Base-by-base conservation (phyloP, 768 basidiomycete genomes). In the Phallus indusiatus region DNA sequence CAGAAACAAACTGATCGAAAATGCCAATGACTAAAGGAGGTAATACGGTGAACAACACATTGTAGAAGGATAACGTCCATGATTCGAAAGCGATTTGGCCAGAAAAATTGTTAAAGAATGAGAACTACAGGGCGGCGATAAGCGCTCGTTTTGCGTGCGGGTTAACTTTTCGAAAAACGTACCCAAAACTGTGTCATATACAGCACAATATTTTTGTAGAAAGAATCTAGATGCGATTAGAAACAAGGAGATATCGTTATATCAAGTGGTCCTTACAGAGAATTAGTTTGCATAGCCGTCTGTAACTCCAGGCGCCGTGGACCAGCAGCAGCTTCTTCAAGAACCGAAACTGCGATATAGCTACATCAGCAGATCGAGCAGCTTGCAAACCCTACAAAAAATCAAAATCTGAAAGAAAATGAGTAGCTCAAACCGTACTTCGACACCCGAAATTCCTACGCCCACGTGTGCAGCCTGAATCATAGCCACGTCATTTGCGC, bases 101-200 rank as follows among this genome's bases (percentile, higher is more conserved):
- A 0, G 96, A 99, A 75, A 96, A 98, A 67, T 95, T 96, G 78
- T 98, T 99, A 81, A 94, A 91, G 78, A 97, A 95, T 10, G 96
- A 96, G 72, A 84, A 99, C 95, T 97, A 61, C 22, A 53, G n/a
- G 53, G 58, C n/a, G 11, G 11, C 46, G 20, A 18, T 55, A 12
- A 46, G 51, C n/a, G 50, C 54, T 47, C 37, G 68, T 69, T 54
- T 18, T 36, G 22, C 18, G 12, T n/a, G 33, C 10, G 37, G n/a
- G n/a, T n/a, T n/a, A n/a, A 57, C n/a, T 16, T 1, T 18, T 20
- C n/a, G 3, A 5, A 7, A 14, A 20, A 62, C 80, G 21, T 71
- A 94, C 94, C 94, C 94, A 98, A 71, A 98, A 98, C 62, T 95
- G 91, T 21, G 94, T 96, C 91, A 99, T 92, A 71, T 98, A 98